Base-by-base conservation (phyloP, 768 basidiomycete species). In the Boletus bicolor region DNA sequence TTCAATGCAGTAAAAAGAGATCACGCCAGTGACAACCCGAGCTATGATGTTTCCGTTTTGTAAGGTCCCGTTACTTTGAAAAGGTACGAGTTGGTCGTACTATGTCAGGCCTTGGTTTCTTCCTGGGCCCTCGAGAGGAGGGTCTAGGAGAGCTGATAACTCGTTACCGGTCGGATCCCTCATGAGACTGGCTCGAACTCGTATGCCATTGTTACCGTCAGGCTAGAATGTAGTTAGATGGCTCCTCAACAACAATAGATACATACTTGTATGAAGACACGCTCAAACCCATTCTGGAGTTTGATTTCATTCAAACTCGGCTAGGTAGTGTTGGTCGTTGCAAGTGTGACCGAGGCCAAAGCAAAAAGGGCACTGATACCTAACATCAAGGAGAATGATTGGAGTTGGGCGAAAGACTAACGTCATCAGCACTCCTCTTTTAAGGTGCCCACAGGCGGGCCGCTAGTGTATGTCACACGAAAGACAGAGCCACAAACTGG, bases 221-320 rank as follows among this genome's bases (percentile, higher is more conserved):
- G 50, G 39, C 39, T 37, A 41, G 24, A 28, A 8, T 2, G n/a
- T 30, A 30, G 7, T 50, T 28, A 43, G 41, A 51, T 49, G 7
- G n/a, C 9, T 9, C 34, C 9, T 37, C 4, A 7, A 21, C 12
- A 39, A 21, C 7, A 30, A 26, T 17, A 9, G 2, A 37, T 11
- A 53, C 44, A 17, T 53, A 41, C 24, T 17, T 28, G 48, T 10
- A 30, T 32, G 38, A 49, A 72, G 19, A 75, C 64, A 8, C 66
- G 64, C 61, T 72, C 68, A 49, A 73, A 75, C 8, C 67, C 71
- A 58, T 75, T 71, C 53, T 74, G 71, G 34, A 72, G 54, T 44
- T 73, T 70, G 36, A 75, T 68, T 10, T 69, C 71, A 39, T 70
- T 69, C 8, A 72, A 72, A 38, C 26, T 50, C 17, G 11, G 17